phyloP scores from a whole-genome alignment of 768 basidiomycete species.

The Leccinum rimulosum region DNA sequence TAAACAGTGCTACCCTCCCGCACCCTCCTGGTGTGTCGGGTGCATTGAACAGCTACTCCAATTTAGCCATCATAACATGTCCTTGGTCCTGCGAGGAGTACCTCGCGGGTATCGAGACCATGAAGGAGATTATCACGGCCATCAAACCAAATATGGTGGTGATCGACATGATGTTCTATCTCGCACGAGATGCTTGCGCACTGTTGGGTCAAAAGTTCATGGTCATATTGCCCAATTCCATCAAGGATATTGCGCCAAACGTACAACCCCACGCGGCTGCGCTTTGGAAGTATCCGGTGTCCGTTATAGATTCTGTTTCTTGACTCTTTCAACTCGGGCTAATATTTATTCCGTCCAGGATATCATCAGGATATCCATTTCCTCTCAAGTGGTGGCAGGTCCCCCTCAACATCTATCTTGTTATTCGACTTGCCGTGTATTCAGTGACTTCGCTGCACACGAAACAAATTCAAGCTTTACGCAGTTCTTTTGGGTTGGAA shows the following conservation, averaged over 20 bases:
- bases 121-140: constrained; percentile 5
- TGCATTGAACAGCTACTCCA: constrained; percentile 2
- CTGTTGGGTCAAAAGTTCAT: constrained; percentile 7
- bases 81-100: constrained; percentile 11
- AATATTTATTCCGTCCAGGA: neutral
- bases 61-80: neutral
- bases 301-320: neutral
- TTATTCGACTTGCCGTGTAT: neutral
- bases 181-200: constrained; percentile 10
- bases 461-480: neutral
- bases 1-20: neutral
- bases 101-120: neutral
- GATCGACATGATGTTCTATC: neutral
- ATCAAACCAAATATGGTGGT: constrained; percentile 3
- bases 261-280: neutral
- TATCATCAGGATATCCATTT: constrained; percentile 9
- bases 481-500: constrained; percentile 5
- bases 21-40: constrained; percentile 6
- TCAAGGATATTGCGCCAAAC: neutral
- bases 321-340: neutral
- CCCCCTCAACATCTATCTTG: constrained; percentile 11
- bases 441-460: neutral
- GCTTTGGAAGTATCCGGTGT: constrained; percentile 14
- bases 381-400: constrained; percentile 20
- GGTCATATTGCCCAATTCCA: constrained; percentile 1